Conservation (phyloP, 805 yeast genomes). For the Danielia oregonensis region DNA sequence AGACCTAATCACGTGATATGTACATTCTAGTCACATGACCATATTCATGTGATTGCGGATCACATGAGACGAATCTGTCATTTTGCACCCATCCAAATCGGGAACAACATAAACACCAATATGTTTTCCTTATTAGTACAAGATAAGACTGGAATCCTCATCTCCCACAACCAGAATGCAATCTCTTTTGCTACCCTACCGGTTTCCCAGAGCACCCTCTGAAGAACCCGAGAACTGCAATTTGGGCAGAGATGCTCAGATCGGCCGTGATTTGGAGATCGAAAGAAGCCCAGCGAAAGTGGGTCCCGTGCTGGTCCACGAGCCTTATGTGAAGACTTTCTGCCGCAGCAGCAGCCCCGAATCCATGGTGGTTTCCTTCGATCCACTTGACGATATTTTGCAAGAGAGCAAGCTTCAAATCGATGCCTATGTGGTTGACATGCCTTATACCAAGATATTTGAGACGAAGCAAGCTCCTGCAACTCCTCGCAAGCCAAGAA, state of each 20-base stretch:
- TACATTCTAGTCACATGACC: no score
- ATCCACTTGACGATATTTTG: slow-evolving; percentile 23
- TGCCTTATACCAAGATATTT: slow-evolving; percentile 13
- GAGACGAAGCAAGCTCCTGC: not conserved
- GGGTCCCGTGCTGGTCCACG: slow-evolving; percentile 2
- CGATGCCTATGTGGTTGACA: slow-evolving; percentile 11
- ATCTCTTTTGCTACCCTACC: slow-evolving; percentile 5
- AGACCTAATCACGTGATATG: no score
- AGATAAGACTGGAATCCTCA: no score
- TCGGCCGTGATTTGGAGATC: slow-evolving; percentile 6
- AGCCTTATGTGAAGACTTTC: slow-evolving; percentile 14
- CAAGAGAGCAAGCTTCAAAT: slow-evolving; percentile 15
- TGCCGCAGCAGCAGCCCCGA: slow-evolving; percentile 6
- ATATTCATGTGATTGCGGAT: no score
- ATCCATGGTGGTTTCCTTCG: slow-evolving; percentile 6
- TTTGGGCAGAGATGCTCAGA: slow-evolving; percentile 4
- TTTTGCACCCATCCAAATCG: no score
- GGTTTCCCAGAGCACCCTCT: slow-evolving; percentile 2
- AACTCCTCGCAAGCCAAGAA: not conserved
- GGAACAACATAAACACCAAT: no score
- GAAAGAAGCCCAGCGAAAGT: slow-evolving; percentile 1
- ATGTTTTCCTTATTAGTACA: no score
- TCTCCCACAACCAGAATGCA: no score
- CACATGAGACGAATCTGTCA: no score
- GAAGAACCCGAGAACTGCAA: not conserved